Evolutionary conservation across 164 flowering plant species (phyloP), one percentile per base, ranked within the genome.

Genomic region (Piper longum): DNA sequence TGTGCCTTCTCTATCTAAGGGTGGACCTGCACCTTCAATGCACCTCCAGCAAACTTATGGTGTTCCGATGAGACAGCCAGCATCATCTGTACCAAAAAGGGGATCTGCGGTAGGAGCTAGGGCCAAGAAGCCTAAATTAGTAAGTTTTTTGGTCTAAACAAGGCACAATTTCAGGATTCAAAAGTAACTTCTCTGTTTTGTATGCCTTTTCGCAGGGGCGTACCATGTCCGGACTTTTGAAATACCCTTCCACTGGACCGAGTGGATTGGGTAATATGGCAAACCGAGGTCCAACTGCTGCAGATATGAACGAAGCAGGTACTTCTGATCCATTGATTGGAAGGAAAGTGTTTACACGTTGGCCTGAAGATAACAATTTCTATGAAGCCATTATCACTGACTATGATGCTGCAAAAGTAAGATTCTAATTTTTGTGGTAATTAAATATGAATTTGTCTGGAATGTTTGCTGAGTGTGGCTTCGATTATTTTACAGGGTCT

Each of bases 291-390:
- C 64, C 83, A 59, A 61, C 82, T 7, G 83, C 81, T 60, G 80
- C 80, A 54, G 88, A 82, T 65, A 65, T 71, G 72, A 71, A 81
- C 60, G 84, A 80, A 63, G 76, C 76, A 63, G 77, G 78, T 65
- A 60, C 71, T 4, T 69, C 59, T 67, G 85, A 83, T 73, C 77
- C 85, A 44, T 73, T 87, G 42, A 70, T 87, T 67, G 98, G 98
- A 54, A 75, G 84, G 72, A 87, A 83, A 79, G 88, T 92, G 63
- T 76, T 78, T 89, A 92, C 87, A 13, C 82, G 88, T 71, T 91
- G 96, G 96, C 98, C 98, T 63, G 98, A 83, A 54, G 95, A 91
- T 75, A 85, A 86, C 72, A 80, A 80, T 70, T 92, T 92, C 70
- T 92, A 92, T 70, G 87, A 89, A 77, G 98, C 96, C 76, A 79